Percentiles rank a stretch among this genome's conserved stretches.
Conservation (phyloP, 352 stramenopile species). For the Pythium apleroticum region DNA sequence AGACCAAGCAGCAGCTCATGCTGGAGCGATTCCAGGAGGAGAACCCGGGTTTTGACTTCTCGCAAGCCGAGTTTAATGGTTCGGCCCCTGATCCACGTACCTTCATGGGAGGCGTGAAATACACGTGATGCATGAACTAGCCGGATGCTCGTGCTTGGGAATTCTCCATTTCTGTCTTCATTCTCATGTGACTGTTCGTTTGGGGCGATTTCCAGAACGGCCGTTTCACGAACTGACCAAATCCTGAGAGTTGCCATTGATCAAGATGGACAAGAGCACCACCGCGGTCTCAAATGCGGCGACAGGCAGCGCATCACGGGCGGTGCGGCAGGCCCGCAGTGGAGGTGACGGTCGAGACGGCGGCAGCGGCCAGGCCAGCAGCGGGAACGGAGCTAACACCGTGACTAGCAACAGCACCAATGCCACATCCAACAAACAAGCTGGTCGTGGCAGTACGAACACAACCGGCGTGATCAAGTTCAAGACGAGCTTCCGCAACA, state of each 20-base stretch:
- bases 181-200: slow-evolving; percentile 1
- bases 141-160: not conserved
- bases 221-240: not conserved
- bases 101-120: slow-evolving; percentile 97
- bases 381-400: slow-evolving; percentile 15
- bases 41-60: slow-evolving; percentile 99
- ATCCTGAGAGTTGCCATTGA: not conserved
- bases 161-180: not conserved
- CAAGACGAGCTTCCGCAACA: slow-evolving; percentile 91
- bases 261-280: slow-evolving; percentile 23
- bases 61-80: slow-evolving; percentile 96
- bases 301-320: slow-evolving; percentile 26
- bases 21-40: slow-evolving; percentile 98
- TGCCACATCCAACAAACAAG: slow-evolving; percentile 2
- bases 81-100: slow-evolving; percentile 93
- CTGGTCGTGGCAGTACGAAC: not conserved
- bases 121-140: slow-evolving; percentile 42
- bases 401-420: not conserved
- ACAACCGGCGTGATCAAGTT: slow-evolving; percentile 56
- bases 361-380: slow-evolving; percentile 4
- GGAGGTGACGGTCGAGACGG: slow-evolving; percentile 30
- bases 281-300: slow-evolving; percentile 20
- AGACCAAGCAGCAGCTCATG: slow-evolving; percentile 96
- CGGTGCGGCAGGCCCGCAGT: slow-evolving; percentile 41
- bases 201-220: not conserved